Evolutionary conservation across 257 asterid genomes (phyloP), one percentile per base, ranked within the genome.

Genomic region (Ocimum tenuiflorum): DNA sequence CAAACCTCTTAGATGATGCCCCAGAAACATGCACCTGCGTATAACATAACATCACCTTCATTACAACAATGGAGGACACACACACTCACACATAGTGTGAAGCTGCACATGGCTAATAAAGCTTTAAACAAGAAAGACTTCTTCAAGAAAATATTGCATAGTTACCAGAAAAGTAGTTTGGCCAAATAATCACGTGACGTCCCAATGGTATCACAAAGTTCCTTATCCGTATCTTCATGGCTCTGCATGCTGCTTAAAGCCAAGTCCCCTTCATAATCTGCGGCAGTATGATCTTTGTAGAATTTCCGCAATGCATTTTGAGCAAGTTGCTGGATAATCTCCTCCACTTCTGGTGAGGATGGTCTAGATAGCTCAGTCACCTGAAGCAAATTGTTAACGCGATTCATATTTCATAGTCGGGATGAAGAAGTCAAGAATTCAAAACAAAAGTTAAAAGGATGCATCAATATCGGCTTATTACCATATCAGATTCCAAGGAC

Each of bases 1-100:
- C 95, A 92, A 77, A 45, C 96, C 94, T 78, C 98, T 78, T 68
- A 94, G 80, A 74, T 94, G 99, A 82, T 94, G 99, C 27, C 99
- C 99, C 60, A 94, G 70, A 78, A 94, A 63, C 99, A 94, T 90
- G 77, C 97, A 94, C 99, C 99, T 94, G 91, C 51, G 43, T 69
- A 35, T 9, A 56, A 36, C 31, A 4, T 27, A 48, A 55, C 18
- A 51, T 12, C 4, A 18, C 43, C 55, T 58, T 68, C 67, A 55
- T 68, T 58, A 70, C 45, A 1, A 2, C 36, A 31, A 27, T 4
- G 4, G 3, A 24, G 3, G 4, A 24, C 31, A 24, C 31, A 24
- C 31, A 24, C 31, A 24, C 1, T n/a, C n/a, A n/a, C n/a, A n/a
- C n/a, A n/a, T n/a, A n/a, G n/a, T n/a, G n/a, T n/a, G n/a, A n/a